A percentile compares a stretch with the other conserved stretches of the same genome.
Conservation (phyloP, 169 alveolate genomes). For the Plasmodium knowlesi region DNA sequence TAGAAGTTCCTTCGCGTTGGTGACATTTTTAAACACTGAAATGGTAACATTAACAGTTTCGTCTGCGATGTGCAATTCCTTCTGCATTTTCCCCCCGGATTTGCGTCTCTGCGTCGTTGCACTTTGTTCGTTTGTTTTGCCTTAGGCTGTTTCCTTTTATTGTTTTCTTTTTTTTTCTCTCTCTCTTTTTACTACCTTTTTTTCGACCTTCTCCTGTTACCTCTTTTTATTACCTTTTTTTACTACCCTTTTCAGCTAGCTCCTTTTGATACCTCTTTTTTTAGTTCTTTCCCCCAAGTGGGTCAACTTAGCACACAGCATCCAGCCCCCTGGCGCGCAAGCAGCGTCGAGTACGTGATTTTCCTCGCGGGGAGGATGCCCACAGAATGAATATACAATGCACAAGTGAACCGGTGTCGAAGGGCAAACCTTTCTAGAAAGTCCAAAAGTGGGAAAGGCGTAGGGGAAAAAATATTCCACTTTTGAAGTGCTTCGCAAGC, state of each 20-base stretch:
- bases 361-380: not conserved
- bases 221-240: too few relatives aligned
- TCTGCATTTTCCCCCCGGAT: not conserved
- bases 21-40: conserved; percentile 60
- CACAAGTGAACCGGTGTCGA: not conserved
- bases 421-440: not conserved
- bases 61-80: conserved; percentile 19
- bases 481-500: not conserved
- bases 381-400: not conserved
- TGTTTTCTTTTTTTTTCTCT: not conserved
- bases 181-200: not conserved
- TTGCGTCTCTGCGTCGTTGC: not conserved
- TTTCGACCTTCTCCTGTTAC: too few relatives aligned
- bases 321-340: not conserved
- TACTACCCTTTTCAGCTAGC: not conserved
- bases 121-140: not conserved
- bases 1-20: conserved; percentile 23
- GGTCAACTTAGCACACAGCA: not conserved
- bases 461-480: not conserved
- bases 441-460: not conserved
- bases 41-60: conserved; percentile 31
- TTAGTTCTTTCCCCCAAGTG: not conserved
- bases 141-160: not conserved
- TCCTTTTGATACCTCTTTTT: not conserved
- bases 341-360: not conserved